Conservation (phyloP, 2,329 filamentous ascomycete species). For the Penicillium sp. region DNA sequence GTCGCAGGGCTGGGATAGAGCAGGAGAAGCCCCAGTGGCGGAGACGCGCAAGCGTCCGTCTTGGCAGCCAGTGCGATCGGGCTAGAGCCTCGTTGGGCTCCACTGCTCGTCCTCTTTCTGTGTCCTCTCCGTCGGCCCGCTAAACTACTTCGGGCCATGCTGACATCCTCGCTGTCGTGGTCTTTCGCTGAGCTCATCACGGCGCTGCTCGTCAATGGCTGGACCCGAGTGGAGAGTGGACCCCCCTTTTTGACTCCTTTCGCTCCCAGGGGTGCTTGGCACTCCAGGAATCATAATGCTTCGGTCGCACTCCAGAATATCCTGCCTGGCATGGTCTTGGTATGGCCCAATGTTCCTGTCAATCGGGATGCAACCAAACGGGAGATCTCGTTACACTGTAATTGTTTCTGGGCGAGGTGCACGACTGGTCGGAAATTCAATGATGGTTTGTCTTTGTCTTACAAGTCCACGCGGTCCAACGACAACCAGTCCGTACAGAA, state of each 20-base stretch:
- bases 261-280: constrained; percentile 31
- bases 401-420: not conserved
- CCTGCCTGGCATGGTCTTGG: constrained; percentile 14
- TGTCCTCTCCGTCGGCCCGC: constrained; percentile 11
- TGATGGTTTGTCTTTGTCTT: not conserved
- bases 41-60: constrained; percentile 50
- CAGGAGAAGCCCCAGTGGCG: constrained; percentile 23
- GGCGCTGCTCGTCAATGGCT: not conserved
- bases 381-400: not conserved
- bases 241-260: constrained; percentile 1
- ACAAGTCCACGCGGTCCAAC: constrained; percentile 4
- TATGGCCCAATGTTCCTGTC: constrained; percentile 30
- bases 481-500: not conserved
- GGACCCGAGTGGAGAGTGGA: not conserved
- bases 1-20: constrained; percentile 16
- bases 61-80: constrained; percentile 43
- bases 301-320: constrained; percentile 27
- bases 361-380: constrained; percentile 21
- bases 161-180: constrained; percentile 8
- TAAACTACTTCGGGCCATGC: constrained; percentile 29
- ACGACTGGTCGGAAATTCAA: not conserved
- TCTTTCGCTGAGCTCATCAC: constrained; percentile 1
- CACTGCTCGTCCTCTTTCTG: constrained; percentile 18
- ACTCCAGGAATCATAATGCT: constrained; percentile 4
- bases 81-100: constrained; percentile 34